phyloP scores from a whole-genome alignment of 345 rosid genomes.

The Ceriops zippeliana region DNA sequence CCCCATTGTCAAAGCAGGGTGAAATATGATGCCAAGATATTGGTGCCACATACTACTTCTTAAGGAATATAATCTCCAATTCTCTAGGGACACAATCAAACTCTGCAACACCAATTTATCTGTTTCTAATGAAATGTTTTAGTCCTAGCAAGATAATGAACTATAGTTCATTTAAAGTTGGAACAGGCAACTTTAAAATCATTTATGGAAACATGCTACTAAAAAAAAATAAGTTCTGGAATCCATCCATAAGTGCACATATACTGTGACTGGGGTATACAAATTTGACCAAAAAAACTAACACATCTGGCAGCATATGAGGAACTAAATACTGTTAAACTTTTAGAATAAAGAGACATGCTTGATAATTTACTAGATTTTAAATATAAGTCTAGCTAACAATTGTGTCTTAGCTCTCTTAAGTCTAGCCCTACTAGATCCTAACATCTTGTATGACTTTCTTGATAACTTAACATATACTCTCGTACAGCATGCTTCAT shows the following conservation, averaged over 20 bases:
- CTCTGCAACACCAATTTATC: background rate
- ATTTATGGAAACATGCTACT: background rate
- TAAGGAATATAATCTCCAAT: background rate
- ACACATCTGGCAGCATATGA: too few relatives aligned
- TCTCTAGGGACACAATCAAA: background rate
- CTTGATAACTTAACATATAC: background rate
- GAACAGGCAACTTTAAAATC: background rate
- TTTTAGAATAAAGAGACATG: too few relatives aligned
- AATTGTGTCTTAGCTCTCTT: background rate
- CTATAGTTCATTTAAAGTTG: too few relatives aligned
- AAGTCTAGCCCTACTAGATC: background rate
- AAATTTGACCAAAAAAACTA: too few relatives aligned
- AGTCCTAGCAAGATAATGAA: too few relatives aligned
- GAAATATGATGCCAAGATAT: slow-evolving; percentile 1
- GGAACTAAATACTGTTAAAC: too few relatives aligned
- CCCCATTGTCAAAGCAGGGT: background rate
- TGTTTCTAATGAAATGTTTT: background rate
- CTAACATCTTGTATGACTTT: background rate
- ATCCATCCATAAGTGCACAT: too few relatives aligned
- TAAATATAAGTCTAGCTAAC: too few relatives aligned
- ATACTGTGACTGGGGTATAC: too few relatives aligned
- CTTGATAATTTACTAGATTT: too few relatives aligned
- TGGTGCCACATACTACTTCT: background rate
- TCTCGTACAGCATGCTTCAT: background rate
- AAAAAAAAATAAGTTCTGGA: too few relatives aligned